Conservation (phyloP, 768 basidiomycete species). For the Phlegmacium glaucopus region DNA sequence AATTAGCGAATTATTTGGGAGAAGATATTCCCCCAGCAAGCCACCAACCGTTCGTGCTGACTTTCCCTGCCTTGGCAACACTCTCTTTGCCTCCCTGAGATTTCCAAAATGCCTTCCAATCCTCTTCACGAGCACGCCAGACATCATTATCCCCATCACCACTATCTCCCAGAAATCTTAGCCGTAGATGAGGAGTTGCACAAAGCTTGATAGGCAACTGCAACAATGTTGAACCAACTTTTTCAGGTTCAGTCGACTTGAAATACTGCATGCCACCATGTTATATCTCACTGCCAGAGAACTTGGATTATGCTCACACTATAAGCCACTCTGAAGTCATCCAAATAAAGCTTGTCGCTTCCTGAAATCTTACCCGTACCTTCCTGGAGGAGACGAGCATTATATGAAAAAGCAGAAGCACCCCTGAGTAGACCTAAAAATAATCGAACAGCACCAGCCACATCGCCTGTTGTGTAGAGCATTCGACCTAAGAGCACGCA, state of each 20-base stretch:
- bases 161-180: conserved; percentile 55
- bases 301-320: conserved; percentile 44
- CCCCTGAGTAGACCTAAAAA: conserved; percentile 73
- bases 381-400: conserved; percentile 8
- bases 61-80: conserved; percentile 54
- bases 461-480: conserved; percentile 87
- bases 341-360: conserved; percentile 70
- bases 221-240: conserved; percentile 40
- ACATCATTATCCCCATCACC: conserved; percentile 37
- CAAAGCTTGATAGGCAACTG: conserved; percentile 69
- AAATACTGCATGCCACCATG: conserved; percentile 56
- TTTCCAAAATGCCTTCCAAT: conserved; percentile 63
- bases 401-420: conserved; percentile 21
- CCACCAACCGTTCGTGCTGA: conserved; percentile 57
- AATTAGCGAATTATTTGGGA: neutral
- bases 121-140: conserved; percentile 66
- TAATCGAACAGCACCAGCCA: conserved; percentile 68
- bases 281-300: neutral
- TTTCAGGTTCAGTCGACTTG: conserved; percentile 50
- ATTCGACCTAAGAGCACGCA: conserved; percentile 56
- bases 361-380: conserved; percentile 23
- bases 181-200: conserved; percentile 47
- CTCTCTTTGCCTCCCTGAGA: conserved; percentile 48
- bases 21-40: neutral
- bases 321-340: conserved; percentile 88